A percentile compares a stretch with the other conserved stretches of the same genome.
These are phyloP conservation scores for Pichia sp. DNA, from an alignment of 1,139 yeast genomes.

Conservation along the genomic window DNA sequence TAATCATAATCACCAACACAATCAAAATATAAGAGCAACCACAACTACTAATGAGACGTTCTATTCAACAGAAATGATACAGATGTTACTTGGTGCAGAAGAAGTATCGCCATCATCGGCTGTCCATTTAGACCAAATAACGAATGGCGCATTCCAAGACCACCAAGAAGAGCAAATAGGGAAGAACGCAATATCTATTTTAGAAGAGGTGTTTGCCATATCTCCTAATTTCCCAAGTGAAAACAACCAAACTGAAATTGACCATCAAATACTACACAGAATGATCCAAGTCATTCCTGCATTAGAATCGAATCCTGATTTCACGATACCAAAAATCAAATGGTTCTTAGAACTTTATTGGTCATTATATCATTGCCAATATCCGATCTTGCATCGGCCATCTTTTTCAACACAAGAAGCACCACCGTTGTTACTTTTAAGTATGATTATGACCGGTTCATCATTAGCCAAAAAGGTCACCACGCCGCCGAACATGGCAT, in stretches of 20 bases:
- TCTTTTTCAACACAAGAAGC: conserved; percentile 42
- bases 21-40: no score
- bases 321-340: conserved; percentile 13
- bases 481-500: conserved; percentile 12
- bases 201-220: conserved; percentile 17
- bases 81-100: conserved; percentile 14
- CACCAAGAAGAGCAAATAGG: conserved; percentile 17
- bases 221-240: conserved; percentile 19
- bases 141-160: conserved; percentile 16
- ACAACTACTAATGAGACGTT: conserved; percentile 12
- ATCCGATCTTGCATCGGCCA: conserved; percentile 46
- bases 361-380: conserved; percentile 48
- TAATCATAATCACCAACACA: no score
- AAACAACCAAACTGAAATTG: conserved; percentile 17
- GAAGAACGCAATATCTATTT: conserved; percentile 11
- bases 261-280: conserved; percentile 1
- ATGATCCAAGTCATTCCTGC: conserved; percentile 17
- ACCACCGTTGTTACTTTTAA: conserved; percentile 41
- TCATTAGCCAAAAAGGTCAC: conserved; percentile 19
- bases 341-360: conserved; percentile 36
- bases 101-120: conserved; percentile 12
- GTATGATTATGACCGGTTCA: conserved; percentile 42
- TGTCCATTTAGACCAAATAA: conserved; percentile 10
- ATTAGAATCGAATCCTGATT: conserved; percentile 18
- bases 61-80: conserved; percentile 10